Evolutionary conservation across 495 filamentous ascomycete genomes (phyloP).

Genomic region (Pyronema domesticum): DNA sequence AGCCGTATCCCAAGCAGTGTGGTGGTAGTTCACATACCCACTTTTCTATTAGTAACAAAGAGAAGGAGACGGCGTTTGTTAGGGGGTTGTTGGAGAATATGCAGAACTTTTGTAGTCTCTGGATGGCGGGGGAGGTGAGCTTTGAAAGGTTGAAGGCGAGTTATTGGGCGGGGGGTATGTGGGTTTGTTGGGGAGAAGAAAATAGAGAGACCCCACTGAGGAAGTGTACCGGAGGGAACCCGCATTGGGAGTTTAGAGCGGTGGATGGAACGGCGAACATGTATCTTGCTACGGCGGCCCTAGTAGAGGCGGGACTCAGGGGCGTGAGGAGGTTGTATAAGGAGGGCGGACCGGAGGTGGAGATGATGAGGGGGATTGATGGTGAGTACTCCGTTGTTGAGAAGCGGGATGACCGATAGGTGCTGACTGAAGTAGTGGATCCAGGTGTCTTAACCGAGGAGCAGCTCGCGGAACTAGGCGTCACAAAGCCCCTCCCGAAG

Average conservation of each 20-base stretch:
- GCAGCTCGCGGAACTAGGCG: not conserved
- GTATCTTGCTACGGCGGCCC: slow-evolving; percentile 47
- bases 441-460: not conserved
- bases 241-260: slow-evolving; percentile 52
- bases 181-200: slow-evolving; percentile 58
- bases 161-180: slow-evolving; percentile 57
- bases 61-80: slow-evolving; percentile 39
- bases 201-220: slow-evolving; percentile 55
- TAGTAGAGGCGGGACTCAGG: slow-evolving; percentile 47
- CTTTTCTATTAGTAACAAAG: slow-evolving; percentile 36
- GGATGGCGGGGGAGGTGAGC: slow-evolving; percentile 38
- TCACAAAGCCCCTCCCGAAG: not conserved
- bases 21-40: slow-evolving; percentile 55
- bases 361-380: not conserved
- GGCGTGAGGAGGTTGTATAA: slow-evolving; percentile 32
- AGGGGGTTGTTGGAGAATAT: slow-evolving; percentile 49
- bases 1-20: slow-evolving; percentile 39
- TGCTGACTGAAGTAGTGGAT: not conserved
- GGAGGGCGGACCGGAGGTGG: not conserved
- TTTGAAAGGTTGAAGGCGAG: slow-evolving; percentile 49
- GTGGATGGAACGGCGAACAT: slow-evolving; percentile 58
- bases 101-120: slow-evolving; percentile 45
- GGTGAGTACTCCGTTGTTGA: not conserved
- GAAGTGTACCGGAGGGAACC: slow-evolving; percentile 31
- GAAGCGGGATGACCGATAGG: not conserved